Evolutionary conservation across 1,139 yeast genomes (phyloP).

Genomic region (Protomyces inundatus): DNA sequence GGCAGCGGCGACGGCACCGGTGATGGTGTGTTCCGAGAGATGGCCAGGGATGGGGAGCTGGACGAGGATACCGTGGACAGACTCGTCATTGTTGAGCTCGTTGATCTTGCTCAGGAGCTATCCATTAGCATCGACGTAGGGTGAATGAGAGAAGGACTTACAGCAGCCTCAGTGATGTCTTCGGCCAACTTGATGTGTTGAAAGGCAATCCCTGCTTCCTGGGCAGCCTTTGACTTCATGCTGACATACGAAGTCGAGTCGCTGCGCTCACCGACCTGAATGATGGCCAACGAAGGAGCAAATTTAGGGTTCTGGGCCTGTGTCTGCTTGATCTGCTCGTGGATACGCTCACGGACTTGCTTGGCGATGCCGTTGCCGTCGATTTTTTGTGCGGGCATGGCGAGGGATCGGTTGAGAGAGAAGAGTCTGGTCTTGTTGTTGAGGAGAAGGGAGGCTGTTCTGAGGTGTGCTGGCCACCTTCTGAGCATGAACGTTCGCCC

Average conservation of each 20-base stretch:
- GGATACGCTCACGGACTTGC: constrained; percentile 30
- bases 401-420: not conserved
- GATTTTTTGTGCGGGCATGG: constrained; percentile 25
- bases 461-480: constrained; percentile 1
- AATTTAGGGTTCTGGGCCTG: constrained; percentile 40
- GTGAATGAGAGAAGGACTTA: constrained; percentile 7
- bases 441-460: not conserved
- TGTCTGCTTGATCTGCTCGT: constrained; percentile 28
- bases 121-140: constrained; percentile 26
- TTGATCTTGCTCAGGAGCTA: constrained; percentile 58
- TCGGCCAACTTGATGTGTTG: constrained; percentile 64
- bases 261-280: constrained; percentile 85
- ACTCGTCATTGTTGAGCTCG: constrained; percentile 58
- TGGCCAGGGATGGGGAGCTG: constrained; percentile 87
- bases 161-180: constrained; percentile 41
- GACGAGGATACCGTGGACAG: constrained; percentile 81
- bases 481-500: not conserved
- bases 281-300: constrained; percentile 70
- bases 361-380: constrained; percentile 28
- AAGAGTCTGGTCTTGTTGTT: not conserved
- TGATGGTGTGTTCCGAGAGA: constrained; percentile 70
- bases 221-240: constrained; percentile 90
- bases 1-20: constrained; percentile 65
- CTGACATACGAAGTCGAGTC: constrained; percentile 92
- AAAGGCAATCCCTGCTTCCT: constrained; percentile 56